These are phyloP conservation scores for Tripterygium wilfordii DNA, from an alignment of 177 flowering plant genomes.

Conservation along the genomic window DNA sequence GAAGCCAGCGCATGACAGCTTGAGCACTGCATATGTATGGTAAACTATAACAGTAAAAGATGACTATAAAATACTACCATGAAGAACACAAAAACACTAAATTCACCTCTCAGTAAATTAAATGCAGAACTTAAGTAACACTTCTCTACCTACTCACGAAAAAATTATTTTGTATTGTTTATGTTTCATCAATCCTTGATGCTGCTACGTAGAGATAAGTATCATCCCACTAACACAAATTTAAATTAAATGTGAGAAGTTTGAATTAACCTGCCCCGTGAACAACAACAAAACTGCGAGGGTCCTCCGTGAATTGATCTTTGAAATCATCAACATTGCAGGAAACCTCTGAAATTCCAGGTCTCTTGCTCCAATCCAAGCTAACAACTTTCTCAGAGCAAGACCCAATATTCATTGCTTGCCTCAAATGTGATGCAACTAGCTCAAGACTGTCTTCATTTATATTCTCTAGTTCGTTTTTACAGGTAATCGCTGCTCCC, in stretches of 20 bases:
- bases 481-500: slow-evolving; percentile 91
- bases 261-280: slow-evolving; percentile 84
- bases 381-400: slow-evolving; percentile 30
- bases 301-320: slow-evolving; percentile 26
- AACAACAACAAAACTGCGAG: slow-evolving; percentile 60
- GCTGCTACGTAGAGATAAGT: too few relatives aligned
- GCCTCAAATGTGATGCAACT: slow-evolving; percentile 65
- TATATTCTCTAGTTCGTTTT: slow-evolving; percentile 75
- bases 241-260: not conserved
- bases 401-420: slow-evolving; percentile 40
- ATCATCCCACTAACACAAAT: too few relatives aligned
- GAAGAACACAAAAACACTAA: too few relatives aligned
- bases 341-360: slow-evolving; percentile 38
- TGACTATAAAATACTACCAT: too few relatives aligned
- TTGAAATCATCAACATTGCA: slow-evolving; percentile 31
- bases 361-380: slow-evolving; percentile 93
- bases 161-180: too few relatives aligned
- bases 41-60: not conserved
- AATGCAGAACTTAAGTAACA: too few relatives aligned
- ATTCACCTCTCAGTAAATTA: too few relatives aligned
- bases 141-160: too few relatives aligned
- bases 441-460: slow-evolving; percentile 54
- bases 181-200: too few relatives aligned
- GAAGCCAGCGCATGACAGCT: slow-evolving; percentile 18
- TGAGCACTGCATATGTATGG: not conserved